A percentile compares a stretch with the other conserved stretches of the same genome.
Evolutionary conservation across 2,329 filamentous ascomycete genomes (phyloP).

Genomic region (Hymenoscyphus fraxineus): DNA sequence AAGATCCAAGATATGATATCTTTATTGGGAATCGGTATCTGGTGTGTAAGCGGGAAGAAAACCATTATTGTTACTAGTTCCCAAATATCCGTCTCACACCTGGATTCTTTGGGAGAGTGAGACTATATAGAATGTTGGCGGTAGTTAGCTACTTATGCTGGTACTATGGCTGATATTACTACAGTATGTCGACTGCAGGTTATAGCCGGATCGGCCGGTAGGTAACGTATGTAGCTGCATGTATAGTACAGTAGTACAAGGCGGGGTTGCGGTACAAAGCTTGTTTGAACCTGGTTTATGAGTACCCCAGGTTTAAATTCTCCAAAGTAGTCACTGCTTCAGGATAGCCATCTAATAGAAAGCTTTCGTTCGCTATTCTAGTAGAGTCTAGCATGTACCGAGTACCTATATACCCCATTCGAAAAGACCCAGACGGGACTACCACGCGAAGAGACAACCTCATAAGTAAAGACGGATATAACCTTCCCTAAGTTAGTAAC

Average conservation of each 20-base stretch:
- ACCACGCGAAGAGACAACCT: neutral
- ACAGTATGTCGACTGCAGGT: too few relatives aligned
- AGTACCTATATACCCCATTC: neutral
- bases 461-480: neutral
- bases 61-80: constrained; percentile 13
- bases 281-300: neutral
- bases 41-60: constrained; percentile 17
- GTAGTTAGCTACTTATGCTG: too few relatives aligned
- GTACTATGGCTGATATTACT: too few relatives aligned
- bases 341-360: neutral
- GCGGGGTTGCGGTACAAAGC: neutral
- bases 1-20: constrained; percentile 31
- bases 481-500: neutral
- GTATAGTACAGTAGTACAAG: neutral
- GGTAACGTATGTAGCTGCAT: neutral
- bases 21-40: constrained; percentile 23
- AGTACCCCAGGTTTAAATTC: neutral
- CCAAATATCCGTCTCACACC: neutral
- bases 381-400: neutral
- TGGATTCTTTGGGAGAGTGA: neutral
- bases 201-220: too few relatives aligned
- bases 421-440: neutral
- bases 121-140: too few relatives aligned
- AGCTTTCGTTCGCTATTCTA: neutral
- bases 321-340: neutral